phyloP scores from a whole-genome alignment of 139 green algal genomes.

The Astrephomene gubernaculifera region DNA sequence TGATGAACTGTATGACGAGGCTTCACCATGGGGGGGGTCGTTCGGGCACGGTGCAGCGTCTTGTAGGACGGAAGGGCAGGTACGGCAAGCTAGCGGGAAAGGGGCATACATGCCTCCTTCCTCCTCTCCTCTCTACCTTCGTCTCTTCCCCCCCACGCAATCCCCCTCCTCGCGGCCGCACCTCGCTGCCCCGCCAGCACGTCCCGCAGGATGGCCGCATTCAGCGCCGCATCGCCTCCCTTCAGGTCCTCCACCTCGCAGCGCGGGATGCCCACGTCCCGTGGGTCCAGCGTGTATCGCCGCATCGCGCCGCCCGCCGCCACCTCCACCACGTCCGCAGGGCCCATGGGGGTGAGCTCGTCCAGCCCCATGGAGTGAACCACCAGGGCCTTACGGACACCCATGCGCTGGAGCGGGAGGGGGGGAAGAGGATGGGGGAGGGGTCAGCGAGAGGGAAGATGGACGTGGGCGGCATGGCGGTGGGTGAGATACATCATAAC shows the following conservation, averaged over 20 bases:
- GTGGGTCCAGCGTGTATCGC: constrained; percentile 77
- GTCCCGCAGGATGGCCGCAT: constrained; percentile 91
- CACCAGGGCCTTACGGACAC: constrained; percentile 91
- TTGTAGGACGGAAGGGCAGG: too few species aligned
- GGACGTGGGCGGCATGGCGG: neutral
- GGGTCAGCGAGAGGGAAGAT: neutral
- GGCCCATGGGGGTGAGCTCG: constrained; percentile 97
- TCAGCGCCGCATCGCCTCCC: constrained; percentile 90
- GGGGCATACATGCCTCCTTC: too few species aligned
- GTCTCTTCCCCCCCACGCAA: neutral
- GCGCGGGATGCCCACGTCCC: constrained; percentile 90
- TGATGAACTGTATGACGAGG: too few species aligned
- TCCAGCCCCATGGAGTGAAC: constrained; percentile 97
- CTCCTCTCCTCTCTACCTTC: neutral
- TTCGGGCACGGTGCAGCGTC: too few species aligned
- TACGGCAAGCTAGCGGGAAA: too few species aligned
- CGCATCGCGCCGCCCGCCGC: constrained; percentile 42
- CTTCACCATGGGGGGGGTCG: too few species aligned
- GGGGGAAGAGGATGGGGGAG: neutral
- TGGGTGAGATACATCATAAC: neutral
- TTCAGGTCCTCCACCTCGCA: constrained; percentile 93
- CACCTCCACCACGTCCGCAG: constrained; percentile 94
- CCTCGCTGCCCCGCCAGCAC: constrained; percentile 89
- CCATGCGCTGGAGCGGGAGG: constrained; percentile 66
- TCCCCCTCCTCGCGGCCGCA: neutral